A percentile compares a stretch with the other conserved stretches of the same genome.
Conservation (phyloP, 2,329 filamentous ascomycete genomes). For the Pseudodiploospora longispora region DNA sequence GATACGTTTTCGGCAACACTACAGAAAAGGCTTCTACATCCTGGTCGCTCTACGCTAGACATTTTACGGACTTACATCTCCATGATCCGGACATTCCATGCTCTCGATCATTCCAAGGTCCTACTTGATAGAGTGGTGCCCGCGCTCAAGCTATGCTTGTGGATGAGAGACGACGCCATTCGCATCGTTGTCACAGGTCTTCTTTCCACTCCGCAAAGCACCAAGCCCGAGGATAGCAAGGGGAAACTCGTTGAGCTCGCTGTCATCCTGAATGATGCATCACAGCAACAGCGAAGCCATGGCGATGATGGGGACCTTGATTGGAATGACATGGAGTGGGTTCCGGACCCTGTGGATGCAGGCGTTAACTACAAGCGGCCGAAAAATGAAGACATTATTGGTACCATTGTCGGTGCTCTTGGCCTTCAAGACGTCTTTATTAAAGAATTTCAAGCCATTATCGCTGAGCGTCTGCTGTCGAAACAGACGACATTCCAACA, state of each 20-base stretch:
- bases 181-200: constrained; percentile 69
- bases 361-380: constrained; percentile 86
- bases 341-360: constrained; percentile 87
- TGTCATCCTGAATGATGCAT: constrained; percentile 53
- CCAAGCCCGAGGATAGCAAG: constrained; percentile 36
- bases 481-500: constrained; percentile 65
- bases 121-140: constrained; percentile 66
- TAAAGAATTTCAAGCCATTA: constrained; percentile 81
- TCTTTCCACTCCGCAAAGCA: constrained; percentile 51
- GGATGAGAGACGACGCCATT: constrained; percentile 69
- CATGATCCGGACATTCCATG: constrained; percentile 70
- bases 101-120: constrained; percentile 69
- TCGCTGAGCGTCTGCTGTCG: constrained; percentile 72
- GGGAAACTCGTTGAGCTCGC: constrained; percentile 60
- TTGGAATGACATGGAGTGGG: constrained; percentile 90
- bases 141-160: constrained; percentile 67
- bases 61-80: constrained; percentile 72
- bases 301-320: constrained; percentile 65
- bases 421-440: constrained; percentile 89
- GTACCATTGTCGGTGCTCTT: constrained; percentile 79
- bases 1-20: constrained; percentile 59
- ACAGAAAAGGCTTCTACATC: constrained; percentile 60
- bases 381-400: constrained; percentile 84
- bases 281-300: constrained; percentile 43
- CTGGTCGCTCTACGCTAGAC: constrained; percentile 66